Conservation (phyloP, 768 basidiomycete species). For the Tylopilus sp. region DNA sequence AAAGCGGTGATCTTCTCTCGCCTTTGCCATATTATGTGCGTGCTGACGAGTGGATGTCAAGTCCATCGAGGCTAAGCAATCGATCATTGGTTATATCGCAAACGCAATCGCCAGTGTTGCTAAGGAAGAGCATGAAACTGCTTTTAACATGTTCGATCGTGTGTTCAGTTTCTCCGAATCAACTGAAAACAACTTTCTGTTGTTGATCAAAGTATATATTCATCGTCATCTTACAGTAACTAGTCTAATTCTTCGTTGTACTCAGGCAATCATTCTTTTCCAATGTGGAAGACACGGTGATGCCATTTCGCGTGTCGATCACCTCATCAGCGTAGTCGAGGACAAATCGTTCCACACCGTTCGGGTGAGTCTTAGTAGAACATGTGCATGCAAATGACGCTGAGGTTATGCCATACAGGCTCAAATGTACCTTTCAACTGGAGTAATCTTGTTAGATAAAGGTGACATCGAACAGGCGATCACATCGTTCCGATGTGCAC, state of each 20-base stretch:
- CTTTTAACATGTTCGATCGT: slow-evolving; percentile 2
- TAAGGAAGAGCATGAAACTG: background rate
- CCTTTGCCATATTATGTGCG: no score
- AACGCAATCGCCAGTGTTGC: background rate
- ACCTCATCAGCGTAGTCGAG: background rate
- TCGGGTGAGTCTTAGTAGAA: background rate
- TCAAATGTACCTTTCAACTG: background rate
- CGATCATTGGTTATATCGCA: slow-evolving; percentile 11
- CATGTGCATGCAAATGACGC: background rate
- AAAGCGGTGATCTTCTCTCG: background rate
- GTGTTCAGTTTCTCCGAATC: background rate
- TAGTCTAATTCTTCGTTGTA: background rate
- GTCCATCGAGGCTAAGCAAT: slow-evolving; percentile 6
- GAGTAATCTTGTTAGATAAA: background rate
- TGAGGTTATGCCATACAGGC: slow-evolving; percentile 1
- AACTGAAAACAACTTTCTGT: slow-evolving; percentile 3
- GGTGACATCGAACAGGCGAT: background rate
- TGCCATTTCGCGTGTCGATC: slow-evolving; percentile 6
- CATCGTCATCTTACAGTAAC: background rate
- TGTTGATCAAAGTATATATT: slow-evolving; percentile 6
- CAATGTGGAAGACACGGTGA: slow-evolving; percentile 1
- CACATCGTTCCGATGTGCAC: background rate
- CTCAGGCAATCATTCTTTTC: slow-evolving; percentile 1
- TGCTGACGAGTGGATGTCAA: background rate
- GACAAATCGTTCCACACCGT: background rate